A percentile compares a stretch with the other conserved stretches of the same genome.
Conservation (phyloP, 169 alveolate species). For the Plasmodium relictum region DNA sequence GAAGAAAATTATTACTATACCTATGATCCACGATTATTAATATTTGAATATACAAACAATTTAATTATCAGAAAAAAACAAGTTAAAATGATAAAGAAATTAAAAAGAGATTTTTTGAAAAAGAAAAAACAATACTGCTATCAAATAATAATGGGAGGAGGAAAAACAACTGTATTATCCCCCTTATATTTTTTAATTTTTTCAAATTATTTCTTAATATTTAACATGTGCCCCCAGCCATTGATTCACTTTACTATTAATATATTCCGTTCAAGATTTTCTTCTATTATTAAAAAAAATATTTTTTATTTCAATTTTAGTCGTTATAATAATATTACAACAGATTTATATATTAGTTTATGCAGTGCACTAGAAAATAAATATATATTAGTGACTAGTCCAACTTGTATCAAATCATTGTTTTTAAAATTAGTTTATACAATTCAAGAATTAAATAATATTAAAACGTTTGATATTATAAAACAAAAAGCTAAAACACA, state of each 20-base stretch:
- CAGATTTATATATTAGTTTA: conserved; percentile 86
- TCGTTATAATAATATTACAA: conserved; percentile 87
- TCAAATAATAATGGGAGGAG: conserved; percentile 96
- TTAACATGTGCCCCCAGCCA: conserved; percentile 91
- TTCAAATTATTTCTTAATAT: conserved; percentile 82
- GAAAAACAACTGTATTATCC: conserved; percentile 93
- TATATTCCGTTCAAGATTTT: conserved; percentile 89
- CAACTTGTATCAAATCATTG: conserved; percentile 91
- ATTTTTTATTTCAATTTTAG: conserved; percentile 88
- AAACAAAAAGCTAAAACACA: conserved; percentile 80
- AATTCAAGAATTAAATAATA: conserved; percentile 86
- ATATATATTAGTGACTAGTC: conserved; percentile 91
- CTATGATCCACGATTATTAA: conserved; percentile 92
- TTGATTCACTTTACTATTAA: conserved; percentile 91
- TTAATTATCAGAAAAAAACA: conserved; percentile 90
- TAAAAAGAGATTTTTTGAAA: conserved; percentile 82
- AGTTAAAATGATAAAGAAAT: conserved; percentile 88
- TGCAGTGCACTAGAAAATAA: conserved; percentile 90
- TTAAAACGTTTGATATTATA: conserved; percentile 75
- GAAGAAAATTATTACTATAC: conserved; percentile 38
- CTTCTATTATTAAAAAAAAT: conserved; percentile 89
- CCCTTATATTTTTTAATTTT: conserved; percentile 81
- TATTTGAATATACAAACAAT: conserved; percentile 92
- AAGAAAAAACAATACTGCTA: conserved; percentile 90
- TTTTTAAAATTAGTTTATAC: conserved; percentile 88